Evolutionary conservation across 2,329 filamentous ascomycete genomes (phyloP).

Genomic region (Nigrospora oryzae): DNA sequence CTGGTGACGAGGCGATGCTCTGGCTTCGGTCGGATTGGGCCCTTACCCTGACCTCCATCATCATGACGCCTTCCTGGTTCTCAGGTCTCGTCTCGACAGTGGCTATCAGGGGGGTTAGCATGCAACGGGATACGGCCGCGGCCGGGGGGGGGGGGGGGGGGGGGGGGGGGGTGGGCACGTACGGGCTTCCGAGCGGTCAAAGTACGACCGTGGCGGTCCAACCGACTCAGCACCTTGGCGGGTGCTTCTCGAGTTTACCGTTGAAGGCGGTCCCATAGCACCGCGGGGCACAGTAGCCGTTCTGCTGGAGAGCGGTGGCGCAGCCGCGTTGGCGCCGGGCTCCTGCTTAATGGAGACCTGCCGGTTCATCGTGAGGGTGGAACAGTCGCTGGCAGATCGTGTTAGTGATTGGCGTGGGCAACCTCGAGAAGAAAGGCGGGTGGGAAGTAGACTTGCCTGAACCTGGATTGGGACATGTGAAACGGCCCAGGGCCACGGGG

Average conservation of each 20-base stretch:
- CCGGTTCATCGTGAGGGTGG: neutral
- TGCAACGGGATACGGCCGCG: neutral
- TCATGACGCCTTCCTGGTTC: neutral
- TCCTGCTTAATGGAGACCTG: conserved; percentile 3
- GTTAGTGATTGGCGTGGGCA: too few relatives aligned
- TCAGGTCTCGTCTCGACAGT: conserved; percentile 2
- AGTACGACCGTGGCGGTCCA: neutral
- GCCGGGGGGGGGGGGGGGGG: neutral
- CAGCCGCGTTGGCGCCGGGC: neutral
- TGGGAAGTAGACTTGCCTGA: too few relatives aligned
- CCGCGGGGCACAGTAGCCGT: too few relatives aligned
- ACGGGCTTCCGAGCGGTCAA: conserved; percentile 5
- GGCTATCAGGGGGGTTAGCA: conserved; percentile 2
- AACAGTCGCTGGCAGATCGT: too few relatives aligned
- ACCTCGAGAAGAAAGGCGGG: too few relatives aligned
- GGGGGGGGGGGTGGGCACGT: neutral
- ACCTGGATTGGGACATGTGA: too few relatives aligned
- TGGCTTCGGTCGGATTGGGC: neutral
- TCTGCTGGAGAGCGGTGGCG: neutral
- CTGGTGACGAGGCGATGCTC: neutral
- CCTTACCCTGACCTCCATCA: conserved; percentile 1
- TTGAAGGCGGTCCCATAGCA: neutral
- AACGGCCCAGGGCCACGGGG: too few relatives aligned
- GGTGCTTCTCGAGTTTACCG: too few relatives aligned
- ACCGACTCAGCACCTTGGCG: neutral